Evolutionary conservation across 2,329 filamentous ascomycete genomes (phyloP).

Genomic region (Uncinocarpus reesii): DNA sequence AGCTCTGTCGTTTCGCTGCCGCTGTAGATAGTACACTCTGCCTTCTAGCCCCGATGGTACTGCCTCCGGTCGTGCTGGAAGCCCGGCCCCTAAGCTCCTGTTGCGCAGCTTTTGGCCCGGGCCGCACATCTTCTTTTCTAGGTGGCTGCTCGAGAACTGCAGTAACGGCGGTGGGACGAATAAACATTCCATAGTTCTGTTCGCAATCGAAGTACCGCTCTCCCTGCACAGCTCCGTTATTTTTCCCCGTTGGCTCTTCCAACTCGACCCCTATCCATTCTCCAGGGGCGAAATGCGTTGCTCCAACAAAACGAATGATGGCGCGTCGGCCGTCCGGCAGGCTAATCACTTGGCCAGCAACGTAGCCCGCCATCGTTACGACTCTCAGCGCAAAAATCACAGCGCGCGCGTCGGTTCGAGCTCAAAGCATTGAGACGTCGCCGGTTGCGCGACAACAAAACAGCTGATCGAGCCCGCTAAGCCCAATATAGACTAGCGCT

Average conservation of each 20-base stretch:
- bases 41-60: constrained; percentile 31
- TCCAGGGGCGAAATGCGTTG: constrained; percentile 67
- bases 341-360: constrained; percentile 61
- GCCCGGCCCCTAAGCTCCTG: constrained; percentile 32
- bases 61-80: constrained; percentile 30
- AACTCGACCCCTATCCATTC: constrained; percentile 88
- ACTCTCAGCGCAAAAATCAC: not conserved
- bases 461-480: not conserved
- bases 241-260: constrained; percentile 72
- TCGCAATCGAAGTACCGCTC: constrained; percentile 78
- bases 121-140: constrained; percentile 18
- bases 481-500: not conserved
- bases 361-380: constrained; percentile 27
- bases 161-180: constrained; percentile 60
- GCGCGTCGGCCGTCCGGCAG: constrained; percentile 68
- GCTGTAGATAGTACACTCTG: constrained; percentile 44
- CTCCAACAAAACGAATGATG: constrained; percentile 69
- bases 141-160: constrained; percentile 39
- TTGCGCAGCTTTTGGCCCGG: constrained; percentile 21
- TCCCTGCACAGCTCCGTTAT: constrained; percentile 83
- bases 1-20: constrained; percentile 53
- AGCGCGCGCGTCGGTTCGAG: not conserved
- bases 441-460: not conserved
- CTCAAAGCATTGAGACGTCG: not conserved
- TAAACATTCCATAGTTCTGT: constrained; percentile 68